Evolutionary conservation across 2,329 filamentous ascomycete genomes (phyloP).

Genomic region (Sarocladium oryzae): DNA sequence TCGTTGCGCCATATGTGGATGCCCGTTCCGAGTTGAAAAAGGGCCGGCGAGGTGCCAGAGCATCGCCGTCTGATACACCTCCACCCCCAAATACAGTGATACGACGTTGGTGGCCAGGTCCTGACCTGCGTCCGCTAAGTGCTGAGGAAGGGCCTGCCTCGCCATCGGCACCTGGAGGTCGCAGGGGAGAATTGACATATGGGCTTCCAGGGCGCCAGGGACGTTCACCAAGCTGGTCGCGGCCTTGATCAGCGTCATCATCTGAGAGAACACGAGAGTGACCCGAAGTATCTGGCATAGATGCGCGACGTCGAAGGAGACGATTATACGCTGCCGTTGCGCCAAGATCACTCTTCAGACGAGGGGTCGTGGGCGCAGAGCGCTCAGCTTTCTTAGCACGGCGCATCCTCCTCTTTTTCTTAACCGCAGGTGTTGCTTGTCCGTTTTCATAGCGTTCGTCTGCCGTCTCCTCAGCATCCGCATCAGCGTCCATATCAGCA

Average conservation of each 20-base stretch:
- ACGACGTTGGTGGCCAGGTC: conserved; percentile 53
- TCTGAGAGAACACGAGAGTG: conserved; percentile 55
- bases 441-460: conserved; percentile 54
- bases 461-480: conserved; percentile 80
- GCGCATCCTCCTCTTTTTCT: conserved; percentile 58
- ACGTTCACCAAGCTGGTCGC: conserved; percentile 48
- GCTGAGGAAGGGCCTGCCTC: conserved; percentile 44
- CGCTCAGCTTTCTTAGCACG: conserved; percentile 46
- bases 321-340: conserved; percentile 35
- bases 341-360: conserved; percentile 34
- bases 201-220: conserved; percentile 51
- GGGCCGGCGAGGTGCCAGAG: conserved; percentile 47
- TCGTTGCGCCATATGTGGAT: conserved; percentile 68
- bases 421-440: conserved; percentile 30
- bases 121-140: conserved; percentile 39
- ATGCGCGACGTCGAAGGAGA: conserved; percentile 57
- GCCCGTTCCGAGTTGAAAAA: conserved; percentile 61
- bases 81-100: conserved; percentile 61
- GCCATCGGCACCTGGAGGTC: conserved; percentile 40
- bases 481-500: conserved; percentile 33
- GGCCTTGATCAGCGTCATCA: conserved; percentile 59
- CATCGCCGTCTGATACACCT: conserved; percentile 58
- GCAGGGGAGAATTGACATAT: conserved; percentile 46
- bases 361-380: conserved; percentile 63
- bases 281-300: conserved; percentile 54